Base-by-base conservation (phyloP, 257 asterid genomes). In the Solanum pinnatisectum region DNA sequence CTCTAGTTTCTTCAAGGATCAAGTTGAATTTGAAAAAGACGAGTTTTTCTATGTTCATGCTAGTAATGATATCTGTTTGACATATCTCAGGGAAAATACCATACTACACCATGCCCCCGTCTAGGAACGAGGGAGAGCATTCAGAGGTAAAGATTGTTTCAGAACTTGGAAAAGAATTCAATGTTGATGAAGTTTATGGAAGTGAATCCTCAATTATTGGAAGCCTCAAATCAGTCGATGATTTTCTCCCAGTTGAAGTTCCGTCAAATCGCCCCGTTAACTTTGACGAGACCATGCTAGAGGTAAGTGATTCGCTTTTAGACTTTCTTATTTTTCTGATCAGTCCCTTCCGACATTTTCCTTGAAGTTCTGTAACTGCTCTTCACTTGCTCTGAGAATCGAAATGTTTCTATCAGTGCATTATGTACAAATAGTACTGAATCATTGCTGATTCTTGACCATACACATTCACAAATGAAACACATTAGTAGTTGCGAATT, bases 71-170 rank as follows among this genome's bases (percentile, higher is more conserved):
- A 46, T 25, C 39, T 79, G 25, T 8, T 78, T 15, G 65, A 79
- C 71, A 35, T 23, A 10, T 88, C 86, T 46, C 95, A 97, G 99
- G 99, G 90, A 97, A 97, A 94, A 97, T 97, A 87, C 98, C 99
- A n/a, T 97, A 92, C 89, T 97, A 94, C 87, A 95, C 99, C 0
- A 93, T 95, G 96, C 99, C 99, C 89, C 98, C 99, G 13, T 68
- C 89, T 77, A 92, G 99, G 92, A 92, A 90, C 20, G 90, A 88
- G 3, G 98, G 91, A 42, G 96, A 90, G 83, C 94, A 93, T 87
- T 92, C 96, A 14, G 98, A 95, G 92, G 98, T 93, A 14, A 95
- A 88, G 90, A 92, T 97, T 86, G 97, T 97, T 39, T 30, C 96
- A 3, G 96, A 94, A 90, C 91, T 97, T 44, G 99, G 94, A 70